These are phyloP conservation scores for Candida insectalens DNA, from an alignment of 805 yeast species.

Conservation along the genomic window DNA sequence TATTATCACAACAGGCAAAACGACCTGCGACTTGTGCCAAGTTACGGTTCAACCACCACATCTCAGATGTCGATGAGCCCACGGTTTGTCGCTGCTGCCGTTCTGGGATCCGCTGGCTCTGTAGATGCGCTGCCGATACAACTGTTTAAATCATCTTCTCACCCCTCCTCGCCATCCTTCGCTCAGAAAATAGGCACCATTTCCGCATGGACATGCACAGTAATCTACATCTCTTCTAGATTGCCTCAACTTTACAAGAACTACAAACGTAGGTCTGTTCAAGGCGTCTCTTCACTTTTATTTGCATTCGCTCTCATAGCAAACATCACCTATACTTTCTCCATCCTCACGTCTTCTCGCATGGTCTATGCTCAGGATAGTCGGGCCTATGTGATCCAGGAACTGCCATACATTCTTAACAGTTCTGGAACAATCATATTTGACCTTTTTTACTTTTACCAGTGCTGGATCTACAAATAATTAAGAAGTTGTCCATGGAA, in stretches of 20 bases:
- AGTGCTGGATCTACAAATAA: constrained; percentile 30
- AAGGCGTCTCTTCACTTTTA: constrained; percentile 73
- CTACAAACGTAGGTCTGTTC: constrained; percentile 68
- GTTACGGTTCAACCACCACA: not conserved
- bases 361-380: constrained; percentile 30
- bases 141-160: not conserved
- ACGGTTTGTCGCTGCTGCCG: not conserved
- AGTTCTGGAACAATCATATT: constrained; percentile 78
- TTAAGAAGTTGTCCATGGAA: not conserved
- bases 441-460: constrained; percentile 64
- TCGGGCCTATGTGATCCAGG: constrained; percentile 46
- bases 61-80: not conserved
- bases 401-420: constrained; percentile 76
- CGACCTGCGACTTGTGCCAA: not conserved
- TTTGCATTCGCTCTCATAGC: constrained; percentile 75
- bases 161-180: not conserved
- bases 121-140: not conserved
- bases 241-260: constrained; percentile 80
- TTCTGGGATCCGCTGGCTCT: not conserved
- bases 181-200: constrained; percentile 20
- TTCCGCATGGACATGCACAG: constrained; percentile 75
- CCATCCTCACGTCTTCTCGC: constrained; percentile 60
- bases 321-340: constrained; percentile 64
- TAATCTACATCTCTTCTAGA: constrained; percentile 67
- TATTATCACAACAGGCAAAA: constrained; percentile 33